Base-by-base conservation (phyloP, 164 flowering plant species). In the Taxillus chinensis region DNA sequence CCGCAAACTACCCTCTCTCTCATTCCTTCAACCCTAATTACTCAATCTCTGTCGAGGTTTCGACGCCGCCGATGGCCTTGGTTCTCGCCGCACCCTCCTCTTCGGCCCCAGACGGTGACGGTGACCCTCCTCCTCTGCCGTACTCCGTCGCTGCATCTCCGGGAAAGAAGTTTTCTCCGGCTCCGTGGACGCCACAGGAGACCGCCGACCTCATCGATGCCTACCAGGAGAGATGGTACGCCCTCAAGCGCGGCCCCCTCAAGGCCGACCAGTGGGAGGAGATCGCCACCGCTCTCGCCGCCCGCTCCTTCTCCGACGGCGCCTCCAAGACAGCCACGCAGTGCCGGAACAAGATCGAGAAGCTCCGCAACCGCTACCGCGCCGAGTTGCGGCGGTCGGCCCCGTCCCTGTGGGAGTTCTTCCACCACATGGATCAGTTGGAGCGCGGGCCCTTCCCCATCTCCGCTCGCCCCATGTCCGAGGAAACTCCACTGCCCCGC, bases 301-400 rank as follows among this genome's bases (percentile, higher is more conserved):
- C 77, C 11, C 90, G 88, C 48, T 87, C 87, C 75, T 83, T 80
- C 73, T 72, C 62, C 79, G 75, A 73, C 48, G 75, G 77, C 39
- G 82, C 80, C 4, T 67, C 92, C 43, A 89, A 86, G 66, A 62
- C 95, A 65, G 71, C 91, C 68, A 72, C 78, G 38, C 98, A 92
- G 75, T 92, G 98, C 78, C 91, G 98, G 60, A 96, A 92, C 81
- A 92, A 92, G 79, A 86, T 92, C 73, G 98, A 92, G 83, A 92
- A 92, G 77, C 91, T 92, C 56, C 85, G 98, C 3, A 80, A 82
- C 45, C 83, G 98, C 39, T 86, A 83, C 75, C 86, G 98, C 41
- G 56, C 91, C 39, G 95, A 87, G 77, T 70, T 63, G 38, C 83
- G 68, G 64, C 68, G 71, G n/a, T 54, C 62, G 41, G 63, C 7